Percentiles rank a stretch among this genome's conserved stretches.
These are phyloP conservation scores for Ocimum tenuiflorum DNA, from an alignment of 257 asterid species.

Conservation along the genomic window DNA sequence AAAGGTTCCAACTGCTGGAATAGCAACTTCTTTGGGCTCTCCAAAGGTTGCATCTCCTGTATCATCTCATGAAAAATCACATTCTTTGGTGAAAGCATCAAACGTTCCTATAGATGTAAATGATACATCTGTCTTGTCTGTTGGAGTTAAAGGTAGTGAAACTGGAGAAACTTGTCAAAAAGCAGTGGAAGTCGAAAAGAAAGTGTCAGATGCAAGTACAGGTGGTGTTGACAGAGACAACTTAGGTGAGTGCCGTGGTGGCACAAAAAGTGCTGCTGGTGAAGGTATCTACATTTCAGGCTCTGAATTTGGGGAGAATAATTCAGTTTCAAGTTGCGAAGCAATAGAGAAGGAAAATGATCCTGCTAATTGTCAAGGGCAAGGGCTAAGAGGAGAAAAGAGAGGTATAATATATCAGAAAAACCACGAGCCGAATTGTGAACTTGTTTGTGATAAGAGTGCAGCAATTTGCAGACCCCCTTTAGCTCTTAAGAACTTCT, in stretches of 20 bases:
- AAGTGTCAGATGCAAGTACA: conserved; percentile 19
- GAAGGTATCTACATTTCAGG: conserved; percentile 22
- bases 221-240: conserved; percentile 10
- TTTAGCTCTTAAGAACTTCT: conserved; percentile 35
- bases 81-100: conserved; percentile 19
- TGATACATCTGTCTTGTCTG: conserved; percentile 29
- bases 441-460: no score
- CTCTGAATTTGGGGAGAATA: conserved; percentile 10
- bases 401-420: no score
- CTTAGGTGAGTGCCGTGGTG: no score
- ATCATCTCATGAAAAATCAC: conserved; percentile 24
- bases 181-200: conserved; percentile 23
- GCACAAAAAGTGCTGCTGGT: no score
- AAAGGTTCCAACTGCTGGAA: conserved; percentile 36
- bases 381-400: not conserved
- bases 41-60: conserved; percentile 26
- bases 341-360: conserved; percentile 28
- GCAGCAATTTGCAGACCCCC: conserved; percentile 35
- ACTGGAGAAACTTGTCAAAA: conserved; percentile 25
- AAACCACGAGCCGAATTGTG: conserved; percentile 15
- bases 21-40: conserved; percentile 15
- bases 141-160: conserved; percentile 23
- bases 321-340: conserved; percentile 10
- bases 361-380: conserved; percentile 5
- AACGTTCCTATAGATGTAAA: conserved; percentile 15